These are phyloP conservation scores for Mycena capillaripes DNA, from an alignment of 768 basidiomycete species.

Conservation along the genomic window DNA sequence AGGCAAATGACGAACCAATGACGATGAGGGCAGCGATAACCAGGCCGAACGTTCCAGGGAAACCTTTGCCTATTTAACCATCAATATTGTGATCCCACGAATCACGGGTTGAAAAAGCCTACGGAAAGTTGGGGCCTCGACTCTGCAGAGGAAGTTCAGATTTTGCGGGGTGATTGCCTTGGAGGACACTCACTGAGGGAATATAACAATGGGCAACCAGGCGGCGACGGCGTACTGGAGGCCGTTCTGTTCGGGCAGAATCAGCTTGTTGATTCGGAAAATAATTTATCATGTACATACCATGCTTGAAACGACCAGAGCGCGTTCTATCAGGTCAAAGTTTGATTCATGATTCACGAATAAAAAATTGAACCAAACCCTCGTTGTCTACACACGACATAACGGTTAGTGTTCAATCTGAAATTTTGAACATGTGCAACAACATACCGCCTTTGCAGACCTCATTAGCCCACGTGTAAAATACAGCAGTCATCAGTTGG, in stretches of 20 bases:
- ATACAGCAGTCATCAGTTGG: slow-evolving; percentile 45
- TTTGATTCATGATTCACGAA: neutral
- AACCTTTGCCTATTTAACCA: slow-evolving; percentile 36
- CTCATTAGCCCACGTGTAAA: slow-evolving; percentile 45
- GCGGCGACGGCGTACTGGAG: slow-evolving; percentile 44
- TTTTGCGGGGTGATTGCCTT: neutral
- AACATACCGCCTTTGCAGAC: slow-evolving; percentile 31
- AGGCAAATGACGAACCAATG: slow-evolving; percentile 29
- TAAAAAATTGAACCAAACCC: slow-evolving; percentile 15
- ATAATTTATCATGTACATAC: neutral
- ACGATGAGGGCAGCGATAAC: slow-evolving; percentile 41
- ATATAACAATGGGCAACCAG: slow-evolving; percentile 45
- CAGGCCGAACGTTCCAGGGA: slow-evolving; percentile 43
- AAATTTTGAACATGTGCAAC: neutral
- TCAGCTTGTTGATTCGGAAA: neutral
- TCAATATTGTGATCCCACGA: neutral
- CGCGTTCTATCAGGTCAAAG: slow-evolving; percentile 33
- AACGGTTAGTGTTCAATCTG: no score
- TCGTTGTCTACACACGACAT: slow-evolving; percentile 35
- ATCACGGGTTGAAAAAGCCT: neutral
- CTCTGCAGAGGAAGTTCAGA: neutral
- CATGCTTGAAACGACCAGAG: slow-evolving; percentile 43
- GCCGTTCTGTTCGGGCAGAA: slow-evolving; percentile 34
- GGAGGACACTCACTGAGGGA: slow-evolving; percentile 39
- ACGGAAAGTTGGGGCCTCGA: slow-evolving; percentile 35